These are phyloP conservation scores for Sporothrix phasma DNA, from an alignment of 2,329 filamentous ascomycete genomes.

Conservation along the genomic window DNA sequence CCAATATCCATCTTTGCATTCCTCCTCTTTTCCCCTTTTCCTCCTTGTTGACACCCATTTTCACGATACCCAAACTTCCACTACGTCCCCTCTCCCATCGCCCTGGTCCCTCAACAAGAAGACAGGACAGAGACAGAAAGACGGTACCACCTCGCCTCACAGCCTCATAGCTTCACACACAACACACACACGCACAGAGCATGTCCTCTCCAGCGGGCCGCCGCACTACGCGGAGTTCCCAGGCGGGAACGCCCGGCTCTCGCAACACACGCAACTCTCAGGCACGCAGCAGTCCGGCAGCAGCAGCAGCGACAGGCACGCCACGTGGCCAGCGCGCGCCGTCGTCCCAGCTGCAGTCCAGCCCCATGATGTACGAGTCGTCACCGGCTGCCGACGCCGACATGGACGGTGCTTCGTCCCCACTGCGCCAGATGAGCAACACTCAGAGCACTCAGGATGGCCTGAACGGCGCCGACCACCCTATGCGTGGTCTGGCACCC, in stretches of 20 bases:
- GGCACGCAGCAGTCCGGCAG: slow-evolving; percentile 26
- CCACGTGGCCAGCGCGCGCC: neutral
- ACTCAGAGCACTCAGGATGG: slow-evolving; percentile 38
- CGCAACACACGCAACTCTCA: slow-evolving; percentile 26
- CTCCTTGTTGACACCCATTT: neutral
- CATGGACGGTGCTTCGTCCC: slow-evolving; percentile 34
- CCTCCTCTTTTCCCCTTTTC: neutral
- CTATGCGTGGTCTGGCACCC: slow-evolving; percentile 29
- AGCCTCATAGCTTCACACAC: neutral
- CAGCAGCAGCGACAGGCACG: neutral
- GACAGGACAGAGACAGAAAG: neutral
- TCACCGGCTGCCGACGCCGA: slow-evolving; percentile 22
- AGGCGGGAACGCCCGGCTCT: slow-evolving; percentile 37
- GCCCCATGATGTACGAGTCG: slow-evolving; percentile 67
- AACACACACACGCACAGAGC: slow-evolving; percentile 22
- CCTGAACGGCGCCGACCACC: slow-evolving; percentile 18
- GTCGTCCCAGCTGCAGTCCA: slow-evolving; percentile 53
- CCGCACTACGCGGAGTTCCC: slow-evolving; percentile 46
- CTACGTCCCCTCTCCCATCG: neutral
- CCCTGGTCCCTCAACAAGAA: neutral
- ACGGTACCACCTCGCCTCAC: neutral
- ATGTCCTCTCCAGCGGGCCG: slow-evolving; percentile 50
- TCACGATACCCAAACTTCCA: neutral
- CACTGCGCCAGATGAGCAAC: slow-evolving; percentile 47
- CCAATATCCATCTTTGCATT: neutral